These are phyloP conservation scores for Penicillium sp. DNA, from an alignment of 2,329 filamentous ascomycete species.

Conservation along the genomic window DNA sequence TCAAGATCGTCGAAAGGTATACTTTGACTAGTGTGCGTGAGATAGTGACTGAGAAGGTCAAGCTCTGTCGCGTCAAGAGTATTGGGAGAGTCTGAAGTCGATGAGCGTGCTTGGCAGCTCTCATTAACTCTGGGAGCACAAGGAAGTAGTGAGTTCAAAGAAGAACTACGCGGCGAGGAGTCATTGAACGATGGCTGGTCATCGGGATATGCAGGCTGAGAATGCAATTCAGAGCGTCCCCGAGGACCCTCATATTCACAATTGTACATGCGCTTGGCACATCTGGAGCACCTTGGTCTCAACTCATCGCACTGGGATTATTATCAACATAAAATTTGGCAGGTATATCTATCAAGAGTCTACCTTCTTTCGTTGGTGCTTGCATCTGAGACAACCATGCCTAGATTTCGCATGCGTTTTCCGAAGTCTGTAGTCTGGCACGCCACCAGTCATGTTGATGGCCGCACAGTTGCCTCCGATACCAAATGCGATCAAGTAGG, in stretches of 20 bases:
- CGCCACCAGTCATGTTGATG: too few species aligned
- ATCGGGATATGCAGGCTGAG: slow-evolving; percentile 12
- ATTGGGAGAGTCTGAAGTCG: neutral
- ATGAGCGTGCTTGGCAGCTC: neutral
- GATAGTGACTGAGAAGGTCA: slow-evolving; percentile 43
- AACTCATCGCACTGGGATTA: slow-evolving; percentile 35
- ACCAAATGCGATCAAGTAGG: too few species aligned
- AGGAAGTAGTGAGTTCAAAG: slow-evolving; percentile 22
- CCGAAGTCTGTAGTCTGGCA: slow-evolving; percentile 15
- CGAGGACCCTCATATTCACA: too few species aligned
- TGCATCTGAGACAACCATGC: slow-evolving; percentile 36
- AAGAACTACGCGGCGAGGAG: too few species aligned
- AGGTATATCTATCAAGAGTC: neutral
- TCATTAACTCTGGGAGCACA: neutral
- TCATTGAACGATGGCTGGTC: too few species aligned
- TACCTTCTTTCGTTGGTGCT: slow-evolving; percentile 39
- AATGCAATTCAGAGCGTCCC: too few species aligned
- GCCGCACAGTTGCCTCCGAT: too few species aligned
- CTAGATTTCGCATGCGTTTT: slow-evolving; percentile 35
- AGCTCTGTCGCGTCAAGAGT: slow-evolving; percentile 31
- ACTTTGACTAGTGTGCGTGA: slow-evolving; percentile 43
- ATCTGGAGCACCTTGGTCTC: slow-evolving; percentile 36
- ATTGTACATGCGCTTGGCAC: slow-evolving; percentile 20
- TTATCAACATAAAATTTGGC: slow-evolving; percentile 7
- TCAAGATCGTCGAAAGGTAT: slow-evolving; percentile 41